Evolutionary conservation across 768 basidiomycete species (phyloP).

Genomic region (Tubosaeta sp.): DNA sequence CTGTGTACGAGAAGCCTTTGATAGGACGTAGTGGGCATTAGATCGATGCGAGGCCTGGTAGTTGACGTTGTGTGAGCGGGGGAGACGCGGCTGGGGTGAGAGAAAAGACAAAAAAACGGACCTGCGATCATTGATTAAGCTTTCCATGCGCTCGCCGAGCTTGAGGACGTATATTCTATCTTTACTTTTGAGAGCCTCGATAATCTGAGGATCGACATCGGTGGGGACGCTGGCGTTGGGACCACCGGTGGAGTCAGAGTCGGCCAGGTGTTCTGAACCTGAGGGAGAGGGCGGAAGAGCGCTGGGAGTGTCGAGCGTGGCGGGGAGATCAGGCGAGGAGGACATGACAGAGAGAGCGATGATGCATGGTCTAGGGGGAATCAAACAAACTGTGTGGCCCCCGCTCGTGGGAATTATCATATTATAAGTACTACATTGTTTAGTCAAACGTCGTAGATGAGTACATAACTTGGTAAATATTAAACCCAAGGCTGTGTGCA

Average conservation of each 20-base stretch:
- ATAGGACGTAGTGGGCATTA: constrained; percentile 71
- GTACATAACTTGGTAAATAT: constrained; percentile 63
- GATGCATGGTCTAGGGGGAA: constrained; percentile 32
- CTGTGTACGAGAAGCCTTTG: constrained; percentile 84
- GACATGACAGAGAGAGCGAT: constrained; percentile 12
- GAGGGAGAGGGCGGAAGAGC: constrained; percentile 16
- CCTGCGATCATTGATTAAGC: constrained; percentile 71
- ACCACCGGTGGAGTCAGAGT: constrained; percentile 26
- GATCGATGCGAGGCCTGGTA: constrained; percentile 57
- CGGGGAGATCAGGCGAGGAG: constrained; percentile 9
- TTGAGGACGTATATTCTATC: constrained; percentile 85
- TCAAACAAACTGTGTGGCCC: constrained; percentile 1
- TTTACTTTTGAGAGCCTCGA: constrained; percentile 85
- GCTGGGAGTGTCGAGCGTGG: constrained; percentile 9
- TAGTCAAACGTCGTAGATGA: too few species aligned
- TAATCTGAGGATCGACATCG: constrained; percentile 73
- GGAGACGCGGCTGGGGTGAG: neutral
- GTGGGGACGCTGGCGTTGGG: constrained; percentile 19
- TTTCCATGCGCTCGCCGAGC: constrained; percentile 84
- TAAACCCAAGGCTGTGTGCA: constrained; percentile 62
- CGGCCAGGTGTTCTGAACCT: constrained; percentile 28
- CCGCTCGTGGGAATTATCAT: constrained; percentile 29
- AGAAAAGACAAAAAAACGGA: constrained; percentile 32
- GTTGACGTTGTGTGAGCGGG: constrained; percentile 16
- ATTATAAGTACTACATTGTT: too few species aligned